Evolutionary conservation across 306 rosid genomes (phyloP).

Genomic region (Gleditsia sinensis): DNA sequence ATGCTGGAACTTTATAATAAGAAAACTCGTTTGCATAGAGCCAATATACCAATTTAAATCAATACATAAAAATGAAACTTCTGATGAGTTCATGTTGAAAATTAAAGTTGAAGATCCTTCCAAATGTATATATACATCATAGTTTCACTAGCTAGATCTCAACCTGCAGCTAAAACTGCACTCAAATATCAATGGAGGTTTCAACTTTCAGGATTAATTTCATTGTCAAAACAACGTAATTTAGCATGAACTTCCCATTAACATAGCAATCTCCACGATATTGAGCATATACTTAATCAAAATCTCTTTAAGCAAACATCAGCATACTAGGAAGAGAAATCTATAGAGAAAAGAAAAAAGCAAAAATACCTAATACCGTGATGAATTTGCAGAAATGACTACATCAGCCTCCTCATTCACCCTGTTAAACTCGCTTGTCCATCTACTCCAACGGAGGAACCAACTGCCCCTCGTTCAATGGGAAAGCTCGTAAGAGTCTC

Average conservation of each 20-base stretch:
- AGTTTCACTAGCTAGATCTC: not conserved
- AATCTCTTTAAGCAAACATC: not conserved
- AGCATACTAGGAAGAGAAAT: not conserved
- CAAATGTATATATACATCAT: not conserved
- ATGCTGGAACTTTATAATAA: not conserved
- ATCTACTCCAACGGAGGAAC: slow-evolving; percentile 23
- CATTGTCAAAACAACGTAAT: not conserved
- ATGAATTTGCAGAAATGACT: slow-evolving; percentile 15
- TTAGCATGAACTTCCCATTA: not conserved
- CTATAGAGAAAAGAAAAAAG: not conserved
- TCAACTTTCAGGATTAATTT: not conserved
- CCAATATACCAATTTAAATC: not conserved
- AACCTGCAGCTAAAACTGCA: not conserved
- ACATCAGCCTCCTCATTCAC: slow-evolving; percentile 25
- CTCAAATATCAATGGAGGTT: not conserved
- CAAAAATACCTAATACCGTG: not conserved
- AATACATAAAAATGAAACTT: not conserved
- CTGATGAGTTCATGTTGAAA: not conserved
- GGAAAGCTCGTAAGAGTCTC: slow-evolving; percentile 31
- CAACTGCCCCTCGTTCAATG: slow-evolving; percentile 14
- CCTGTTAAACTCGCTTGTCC: not conserved
- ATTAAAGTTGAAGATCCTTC: not conserved
- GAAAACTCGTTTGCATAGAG: not conserved
- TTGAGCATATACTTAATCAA: not conserved
- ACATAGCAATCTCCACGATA: not conserved